Base-by-base conservation (phyloP, 805 yeast species). In the Candida pini region DNA sequence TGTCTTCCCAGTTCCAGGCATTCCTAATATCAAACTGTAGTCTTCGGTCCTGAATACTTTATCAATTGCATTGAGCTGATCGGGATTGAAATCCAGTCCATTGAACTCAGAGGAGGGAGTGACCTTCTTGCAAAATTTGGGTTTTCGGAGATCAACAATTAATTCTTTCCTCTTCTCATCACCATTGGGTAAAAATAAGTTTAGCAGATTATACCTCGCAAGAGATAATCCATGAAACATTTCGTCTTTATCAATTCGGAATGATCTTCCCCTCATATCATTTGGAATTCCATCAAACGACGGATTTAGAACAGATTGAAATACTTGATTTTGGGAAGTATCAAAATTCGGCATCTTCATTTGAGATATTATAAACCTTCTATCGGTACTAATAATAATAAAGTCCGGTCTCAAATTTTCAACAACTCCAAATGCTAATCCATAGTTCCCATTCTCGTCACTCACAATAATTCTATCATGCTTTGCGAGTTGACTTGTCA, bases 1-100 rank as follows among this genome's bases (percentile, higher is more conserved):
- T 2, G 96, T 87, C 51, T 87, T 87, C 8, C 96, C 98, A 0
- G 97, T 92, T 4, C 98, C 98, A 0, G 98, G 98, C 98, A 92
- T 92, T 0, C 98, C 98, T 40, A 90, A 62, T 14, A 92, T 73
- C 47, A 92, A 64, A 4, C 89, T 68, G 52, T 85, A 92, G 53
- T 89, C 95, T 34, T 77, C 54, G 0, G 92, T 71, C 12, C 68
- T 56, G 31, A 87, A 53, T 0, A 79, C 85, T 39, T 68, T 73
- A 12, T 76, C 70, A 25, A 92, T 67, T 0, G 97, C 97, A 2
- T 36, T 46, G 4, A 63, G 40, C 52, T 92, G 98, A 49, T 87
- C 95, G 0, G 54, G 49, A 49, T 92, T 92, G 47, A 85, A 76
- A 10, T 49, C 38, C 4, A 37, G 39, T 14, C 35, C 9, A 34